Base-by-base conservation (phyloP, 2,329 filamentous ascomycete species). In the Torrubiella hemipterigena region DNA sequence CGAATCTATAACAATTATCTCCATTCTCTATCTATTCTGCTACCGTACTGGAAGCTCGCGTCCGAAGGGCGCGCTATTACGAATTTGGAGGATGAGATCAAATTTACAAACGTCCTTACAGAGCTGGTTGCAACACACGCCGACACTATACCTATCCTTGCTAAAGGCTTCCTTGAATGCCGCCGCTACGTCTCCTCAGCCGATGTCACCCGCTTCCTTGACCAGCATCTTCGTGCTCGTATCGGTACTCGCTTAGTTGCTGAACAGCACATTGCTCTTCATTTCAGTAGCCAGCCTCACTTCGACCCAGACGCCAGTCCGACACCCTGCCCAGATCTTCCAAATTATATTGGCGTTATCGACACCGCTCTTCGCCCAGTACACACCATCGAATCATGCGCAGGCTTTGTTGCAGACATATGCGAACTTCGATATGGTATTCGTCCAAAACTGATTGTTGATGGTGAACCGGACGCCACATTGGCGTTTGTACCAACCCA, bases 1-100 rank as follows among this genome's bases (percentile, higher is more conserved):
- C 79, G 81, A 47, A 98, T 98, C 42, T 94, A 96, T 65, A 78
- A 83, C 56, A 96, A 95, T 58, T 98, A 98, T 55, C 67, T 93
- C 27, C 87, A 95, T 56, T 94, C 86, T 3, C 65, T 98, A 14
- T 89, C 83, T 3, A 93, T 86, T 1, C 68, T 98, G 12, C 71
- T 96, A 4, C 87, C 89, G 5, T 95, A 89, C 61, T 57, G 54
- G 47, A 54, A 57, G 48, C 77, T 80, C 19, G 69, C 52, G 6
- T 44, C 43, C 26, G 41, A 48, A 17, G 52, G 52, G 25, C 48
- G 42, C 7, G 46, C 57, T 30, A 59, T 61, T 25, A 42, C 65
- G 29, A 84, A 73, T 2, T 63, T 91, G 27, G 80, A 93, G 36
- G 87, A 94, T 43, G 91, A 96, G 57, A 80, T 86, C 40, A 71